A percentile compares a stretch with the other conserved stretches of the same genome.
These are phyloP conservation scores for Dictyophora rubrovolvata DNA, from an alignment of 768 basidiomycete species.

Conservation along the genomic window DNA sequence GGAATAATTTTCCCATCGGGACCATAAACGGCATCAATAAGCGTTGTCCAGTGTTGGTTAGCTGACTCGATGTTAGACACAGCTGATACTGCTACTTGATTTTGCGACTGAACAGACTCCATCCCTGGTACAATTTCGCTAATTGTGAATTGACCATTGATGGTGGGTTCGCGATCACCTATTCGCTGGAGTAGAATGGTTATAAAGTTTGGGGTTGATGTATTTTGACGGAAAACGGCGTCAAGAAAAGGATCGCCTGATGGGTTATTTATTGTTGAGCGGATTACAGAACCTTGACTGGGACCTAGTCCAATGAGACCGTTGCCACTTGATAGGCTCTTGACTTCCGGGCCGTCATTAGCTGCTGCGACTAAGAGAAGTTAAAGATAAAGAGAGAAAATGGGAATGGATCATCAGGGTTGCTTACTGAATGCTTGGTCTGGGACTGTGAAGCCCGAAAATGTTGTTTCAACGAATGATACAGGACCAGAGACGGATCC, in stretches of 20 bases:
- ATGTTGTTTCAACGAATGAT: constrained; percentile 24
- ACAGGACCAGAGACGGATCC: constrained; percentile 39
- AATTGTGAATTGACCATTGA: constrained; percentile 53
- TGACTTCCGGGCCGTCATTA: constrained; percentile 9
- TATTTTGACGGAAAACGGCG: constrained; percentile 53
- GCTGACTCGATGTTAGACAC: constrained; percentile 32
- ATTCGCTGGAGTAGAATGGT: constrained; percentile 55
- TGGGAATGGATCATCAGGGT: constrained; percentile 16
- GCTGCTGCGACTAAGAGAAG: background rate
- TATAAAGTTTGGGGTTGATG: constrained; percentile 47
- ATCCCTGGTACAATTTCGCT: constrained; percentile 46
- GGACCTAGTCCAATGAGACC: constrained; percentile 54
- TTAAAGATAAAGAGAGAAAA: background rate
- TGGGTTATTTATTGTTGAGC: constrained; percentile 12
- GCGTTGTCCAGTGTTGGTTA: constrained; percentile 56
- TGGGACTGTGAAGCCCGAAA: constrained; percentile 35
- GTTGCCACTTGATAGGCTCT: constrained; percentile 11
- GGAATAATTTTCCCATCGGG: constrained; percentile 44
- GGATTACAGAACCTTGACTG: constrained; percentile 42
- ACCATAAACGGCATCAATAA: constrained; percentile 53
- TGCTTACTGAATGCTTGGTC: constrained; percentile 26
- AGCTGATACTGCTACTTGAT: constrained; percentile 38
- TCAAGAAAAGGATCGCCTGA: constrained; percentile 48
- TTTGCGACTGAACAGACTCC: constrained; percentile 37
- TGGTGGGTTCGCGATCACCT: constrained; percentile 39